phyloP scores from a whole-genome alignment of 2,329 filamentous ascomycete species.

The Pseudovirgaria hyperparasitica region DNA sequence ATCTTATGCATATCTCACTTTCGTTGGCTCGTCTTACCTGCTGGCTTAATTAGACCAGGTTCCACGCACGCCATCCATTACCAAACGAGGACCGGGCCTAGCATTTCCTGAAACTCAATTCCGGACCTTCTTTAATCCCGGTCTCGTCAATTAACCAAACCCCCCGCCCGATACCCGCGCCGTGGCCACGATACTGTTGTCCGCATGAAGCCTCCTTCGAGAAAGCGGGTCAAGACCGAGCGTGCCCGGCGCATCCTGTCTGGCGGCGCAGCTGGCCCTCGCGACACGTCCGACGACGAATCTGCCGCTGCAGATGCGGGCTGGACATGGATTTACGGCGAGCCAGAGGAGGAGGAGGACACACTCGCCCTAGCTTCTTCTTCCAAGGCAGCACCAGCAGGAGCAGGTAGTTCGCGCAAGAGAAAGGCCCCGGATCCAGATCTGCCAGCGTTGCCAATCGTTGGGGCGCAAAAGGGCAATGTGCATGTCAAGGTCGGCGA shows the following conservation, averaged over 20 bases:
- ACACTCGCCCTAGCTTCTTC: too few species aligned
- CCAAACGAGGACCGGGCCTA: too few species aligned
- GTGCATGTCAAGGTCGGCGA: slow-evolving; percentile 78
- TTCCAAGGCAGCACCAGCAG: slow-evolving; percentile 9
- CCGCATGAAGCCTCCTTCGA: slow-evolving; percentile 24
- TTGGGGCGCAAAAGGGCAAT: slow-evolving; percentile 69
- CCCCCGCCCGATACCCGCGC: too few species aligned
- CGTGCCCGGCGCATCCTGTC: slow-evolving; percentile 38
- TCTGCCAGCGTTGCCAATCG: slow-evolving; percentile 38
- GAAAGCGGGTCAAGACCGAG: slow-evolving; percentile 29
- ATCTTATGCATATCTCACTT: too few species aligned
- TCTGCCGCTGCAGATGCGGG: slow-evolving; percentile 42
- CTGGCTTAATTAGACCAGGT: too few species aligned
- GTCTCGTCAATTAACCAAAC: too few species aligned
- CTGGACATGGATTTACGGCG: slow-evolving; percentile 47
- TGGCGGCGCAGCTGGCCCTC: slow-evolving; percentile 46
- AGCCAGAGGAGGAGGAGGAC: slow-evolving; percentile 19
- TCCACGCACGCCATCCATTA: too few species aligned
- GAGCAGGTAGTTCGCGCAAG: slow-evolving; percentile 19
- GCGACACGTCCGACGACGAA: slow-evolving; percentile 83
- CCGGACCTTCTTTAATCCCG: too few species aligned
- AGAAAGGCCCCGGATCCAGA: slow-evolving; percentile 13
- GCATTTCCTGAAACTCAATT: too few species aligned
- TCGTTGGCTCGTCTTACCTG: too few species aligned
- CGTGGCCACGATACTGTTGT: too few species aligned